Percentiles rank a stretch among this genome's conserved stretches.
Evolutionary conservation across 371 early-diverging fungal species (phyloP).

Genomic region (Mucor plumbeus): DNA sequence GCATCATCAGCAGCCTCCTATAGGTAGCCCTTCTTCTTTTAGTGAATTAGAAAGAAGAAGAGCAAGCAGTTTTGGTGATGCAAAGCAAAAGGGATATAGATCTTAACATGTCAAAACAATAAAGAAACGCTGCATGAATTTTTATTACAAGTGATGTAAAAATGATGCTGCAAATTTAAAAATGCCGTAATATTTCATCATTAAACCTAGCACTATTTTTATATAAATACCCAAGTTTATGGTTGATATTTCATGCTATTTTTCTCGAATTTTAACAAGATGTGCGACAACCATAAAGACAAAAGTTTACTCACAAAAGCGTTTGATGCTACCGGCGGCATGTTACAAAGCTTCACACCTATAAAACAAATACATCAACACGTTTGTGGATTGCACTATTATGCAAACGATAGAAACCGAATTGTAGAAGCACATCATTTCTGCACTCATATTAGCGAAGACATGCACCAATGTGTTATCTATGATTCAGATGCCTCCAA

Average conservation of each 20-base stretch:
- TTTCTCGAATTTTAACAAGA: not conserved
- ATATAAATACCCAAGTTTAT: not conserved
- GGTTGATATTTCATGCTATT: not conserved
- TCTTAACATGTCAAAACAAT: not conserved
- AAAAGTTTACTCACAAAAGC: not conserved
- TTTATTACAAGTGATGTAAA: not conserved
- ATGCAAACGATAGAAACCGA: conserved; percentile 41
- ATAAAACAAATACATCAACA: conserved; percentile 23
- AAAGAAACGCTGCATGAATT: not conserved
- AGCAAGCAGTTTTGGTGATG: conserved; percentile 41
- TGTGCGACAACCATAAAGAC: not conserved
- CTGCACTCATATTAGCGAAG: conserved; percentile 51
- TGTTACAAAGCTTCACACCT: conserved; percentile 12
- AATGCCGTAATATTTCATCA: conserved; percentile 1
- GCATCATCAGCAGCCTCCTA: conserved; percentile 18
- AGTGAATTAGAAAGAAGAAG: conserved; percentile 37
- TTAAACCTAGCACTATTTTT: not conserved
- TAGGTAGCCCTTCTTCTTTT: conserved; percentile 35
- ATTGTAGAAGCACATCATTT: conserved; percentile 54
- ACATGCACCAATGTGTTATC: conserved; percentile 58
- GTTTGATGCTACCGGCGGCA: not conserved
- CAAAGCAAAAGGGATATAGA: conserved; percentile 23
- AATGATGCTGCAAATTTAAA: not conserved
- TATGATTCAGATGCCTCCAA: conserved; percentile 44
- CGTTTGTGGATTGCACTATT: conserved; percentile 39